Conservation (phyloP, 805 yeast genomes). For the Hanseniaspora clermontiae region DNA sequence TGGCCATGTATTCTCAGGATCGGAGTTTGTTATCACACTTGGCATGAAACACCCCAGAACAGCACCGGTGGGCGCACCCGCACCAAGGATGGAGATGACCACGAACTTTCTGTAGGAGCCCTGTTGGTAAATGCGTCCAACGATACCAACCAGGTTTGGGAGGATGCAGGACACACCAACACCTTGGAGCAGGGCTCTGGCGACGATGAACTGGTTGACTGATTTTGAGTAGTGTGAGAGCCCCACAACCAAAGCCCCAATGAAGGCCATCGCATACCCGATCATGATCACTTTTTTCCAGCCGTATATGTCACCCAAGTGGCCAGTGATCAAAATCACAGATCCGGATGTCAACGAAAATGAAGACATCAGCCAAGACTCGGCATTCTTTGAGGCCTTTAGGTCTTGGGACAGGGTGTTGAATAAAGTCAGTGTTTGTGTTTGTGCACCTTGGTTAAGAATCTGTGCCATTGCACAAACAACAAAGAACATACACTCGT, state of each 20-base stretch:
- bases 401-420: slow-evolving; percentile 27
- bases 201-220: slow-evolving; percentile 37
- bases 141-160: slow-evolving; percentile 49
- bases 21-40: background rate
- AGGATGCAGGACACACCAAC: slow-evolving; percentile 45
- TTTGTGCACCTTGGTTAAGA: slow-evolving; percentile 32
- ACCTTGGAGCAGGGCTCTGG: slow-evolving; percentile 48
- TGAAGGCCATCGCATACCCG: slow-evolving; percentile 43
- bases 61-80: slow-evolving; percentile 52
- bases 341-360: slow-evolving; percentile 63
- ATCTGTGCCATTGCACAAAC: slow-evolving; percentile 30
- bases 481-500: slow-evolving; percentile 23
- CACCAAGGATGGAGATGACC: slow-evolving; percentile 44
- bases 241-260: slow-evolving; percentile 54
- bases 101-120: slow-evolving; percentile 37
- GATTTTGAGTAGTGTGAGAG: slow-evolving; percentile 39
- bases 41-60: slow-evolving; percentile 29
- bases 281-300: slow-evolving; percentile 39
- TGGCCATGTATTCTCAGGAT: slow-evolving; percentile 19
- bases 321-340: slow-evolving; percentile 54
- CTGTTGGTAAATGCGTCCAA: slow-evolving; percentile 35
- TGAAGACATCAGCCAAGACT: slow-evolving; percentile 55
- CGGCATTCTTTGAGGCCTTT: slow-evolving; percentile 18
- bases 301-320: slow-evolving; percentile 62
- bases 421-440: slow-evolving; percentile 31